phyloP scores from a whole-genome alignment of 495 filamentous ascomycete species.

The Podospora comata region DNA sequence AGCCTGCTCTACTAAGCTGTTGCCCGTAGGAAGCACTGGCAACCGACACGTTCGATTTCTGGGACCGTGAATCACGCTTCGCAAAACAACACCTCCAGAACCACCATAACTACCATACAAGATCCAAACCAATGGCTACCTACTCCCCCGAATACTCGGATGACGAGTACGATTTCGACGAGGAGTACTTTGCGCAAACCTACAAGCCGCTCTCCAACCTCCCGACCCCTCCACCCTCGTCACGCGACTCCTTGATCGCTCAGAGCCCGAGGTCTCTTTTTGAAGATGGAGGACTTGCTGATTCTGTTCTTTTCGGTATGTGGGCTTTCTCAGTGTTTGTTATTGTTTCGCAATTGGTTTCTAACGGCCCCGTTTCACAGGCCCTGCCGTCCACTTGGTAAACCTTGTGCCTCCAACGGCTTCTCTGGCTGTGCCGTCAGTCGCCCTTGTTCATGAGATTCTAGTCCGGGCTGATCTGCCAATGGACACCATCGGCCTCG shows the following conservation, averaged over 20 bases:
- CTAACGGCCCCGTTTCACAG: conserved; percentile 29
- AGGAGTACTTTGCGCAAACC: conserved; percentile 53
- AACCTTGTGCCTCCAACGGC: conserved; percentile 54
- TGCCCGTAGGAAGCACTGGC: conserved; percentile 33
- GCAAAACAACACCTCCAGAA: background rate
- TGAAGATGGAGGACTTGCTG: conserved; percentile 43
- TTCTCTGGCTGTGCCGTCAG: conserved; percentile 48
- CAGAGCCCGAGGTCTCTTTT: conserved; percentile 41
- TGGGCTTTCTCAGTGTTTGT: conserved; percentile 1
- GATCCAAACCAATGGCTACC: conserved; percentile 23
- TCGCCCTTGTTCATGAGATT: conserved; percentile 50
- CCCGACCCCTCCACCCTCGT: conserved; percentile 57
- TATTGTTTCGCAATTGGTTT: background rate
- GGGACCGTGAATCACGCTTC: conserved; percentile 20
- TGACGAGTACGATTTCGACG: conserved; percentile 50
- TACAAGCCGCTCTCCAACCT: conserved; percentile 59
- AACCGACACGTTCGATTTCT: conserved; percentile 25
- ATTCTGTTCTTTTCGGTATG: conserved; percentile 47
- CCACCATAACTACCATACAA: conserved; percentile 4
- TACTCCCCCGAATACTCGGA: conserved; percentile 36
- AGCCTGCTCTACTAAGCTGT: conserved; percentile 30
- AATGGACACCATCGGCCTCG: conserved; percentile 50
- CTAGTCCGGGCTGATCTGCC: conserved; percentile 49
- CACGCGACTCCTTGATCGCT: conserved; percentile 38
- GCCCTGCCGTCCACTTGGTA: conserved; percentile 53